These are phyloP conservation scores for Pythium vanterpoolii DNA, from an alignment of 352 stramenopile species.

Conservation along the genomic window DNA sequence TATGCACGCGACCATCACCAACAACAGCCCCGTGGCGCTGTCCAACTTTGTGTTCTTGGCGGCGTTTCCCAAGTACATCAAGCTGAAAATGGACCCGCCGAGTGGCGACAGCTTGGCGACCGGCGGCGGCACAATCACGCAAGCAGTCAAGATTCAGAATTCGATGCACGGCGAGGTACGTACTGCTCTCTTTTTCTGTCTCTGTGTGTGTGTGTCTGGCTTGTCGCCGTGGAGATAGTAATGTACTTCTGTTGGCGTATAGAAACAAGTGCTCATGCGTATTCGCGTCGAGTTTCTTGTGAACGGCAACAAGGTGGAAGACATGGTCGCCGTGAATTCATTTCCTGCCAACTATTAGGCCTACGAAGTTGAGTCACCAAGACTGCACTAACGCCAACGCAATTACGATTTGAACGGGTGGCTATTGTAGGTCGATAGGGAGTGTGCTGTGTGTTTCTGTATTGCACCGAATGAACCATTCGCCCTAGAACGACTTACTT, in stretches of 20 bases:
- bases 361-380: neutral
- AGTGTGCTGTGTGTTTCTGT: constrained; percentile 22
- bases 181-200: neutral
- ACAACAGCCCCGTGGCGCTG: constrained; percentile 83
- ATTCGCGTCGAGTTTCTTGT: constrained; percentile 83
- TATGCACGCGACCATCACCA: constrained; percentile 92
- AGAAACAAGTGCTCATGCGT: constrained; percentile 88
- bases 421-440: neutral
- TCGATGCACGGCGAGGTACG: constrained; percentile 89
- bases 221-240: too few relatives aligned
- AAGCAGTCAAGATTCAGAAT: constrained; percentile 97
- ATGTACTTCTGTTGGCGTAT: too few relatives aligned
- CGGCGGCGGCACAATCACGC: constrained; percentile 81
- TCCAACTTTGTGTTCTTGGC: constrained; percentile 93
- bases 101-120: constrained; percentile 89
- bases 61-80: constrained; percentile 97
- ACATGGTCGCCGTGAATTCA: constrained; percentile 77
- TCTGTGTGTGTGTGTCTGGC: too few relatives aligned
- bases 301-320: constrained; percentile 82
- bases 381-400: neutral
- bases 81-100: constrained; percentile 97
- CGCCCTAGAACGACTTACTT: neutral
- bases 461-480: constrained; percentile 17
- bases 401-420: neutral
- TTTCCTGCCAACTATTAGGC: constrained; percentile 47